A percentile compares a stretch with the other conserved stretches of the same genome.
Evolutionary conservation across 2,329 filamentous ascomycete genomes (phyloP).

Genomic region (Colletotrichum sp.): DNA sequence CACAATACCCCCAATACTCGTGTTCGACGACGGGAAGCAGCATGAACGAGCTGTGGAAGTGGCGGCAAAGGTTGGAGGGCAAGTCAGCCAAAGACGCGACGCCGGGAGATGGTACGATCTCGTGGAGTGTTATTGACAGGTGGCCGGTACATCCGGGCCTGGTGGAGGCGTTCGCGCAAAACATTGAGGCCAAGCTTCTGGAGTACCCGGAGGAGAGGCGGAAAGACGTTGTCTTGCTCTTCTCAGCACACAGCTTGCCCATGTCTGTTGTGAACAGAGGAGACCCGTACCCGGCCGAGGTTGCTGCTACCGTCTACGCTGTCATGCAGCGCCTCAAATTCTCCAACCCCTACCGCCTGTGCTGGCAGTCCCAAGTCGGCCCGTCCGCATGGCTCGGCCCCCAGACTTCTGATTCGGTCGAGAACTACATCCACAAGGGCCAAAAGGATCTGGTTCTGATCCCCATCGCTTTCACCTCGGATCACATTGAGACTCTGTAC

Average conservation of each 20-base stretch:
- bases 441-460: conserved; percentile 91
- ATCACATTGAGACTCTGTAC: conserved; percentile 96
- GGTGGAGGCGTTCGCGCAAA: conserved; percentile 89
- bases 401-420: conserved; percentile 87
- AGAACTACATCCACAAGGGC: conserved; percentile 87
- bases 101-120: conserved; percentile 71
- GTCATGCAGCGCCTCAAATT: conserved; percentile 93
- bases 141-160: conserved; percentile 94
- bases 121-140: conserved; percentile 97
- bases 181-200: conserved; percentile 83
- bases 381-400: conserved; percentile 95
- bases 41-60: conserved; percentile 97
- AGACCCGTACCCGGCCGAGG: conserved; percentile 93
- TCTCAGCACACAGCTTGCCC: conserved; percentile 93
- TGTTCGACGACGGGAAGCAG: conserved; percentile 97
- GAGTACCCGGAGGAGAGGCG: conserved; percentile 84
- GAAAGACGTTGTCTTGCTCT: conserved; percentile 83
- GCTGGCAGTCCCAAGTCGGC: conserved; percentile 98
- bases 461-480: conserved; percentile 97
- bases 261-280: conserved; percentile 98
- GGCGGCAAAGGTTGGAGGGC: conserved; percentile 86
- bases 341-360: conserved; percentile 88
- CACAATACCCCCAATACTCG: conserved; percentile 97
- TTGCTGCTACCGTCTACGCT: conserved; percentile 92
- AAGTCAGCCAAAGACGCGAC: conserved; percentile 61